Evolutionary conservation across 441 rosid species (phyloP), one percentile per base, ranked within the genome.

Genomic region (Brassica hybrid): DNA sequence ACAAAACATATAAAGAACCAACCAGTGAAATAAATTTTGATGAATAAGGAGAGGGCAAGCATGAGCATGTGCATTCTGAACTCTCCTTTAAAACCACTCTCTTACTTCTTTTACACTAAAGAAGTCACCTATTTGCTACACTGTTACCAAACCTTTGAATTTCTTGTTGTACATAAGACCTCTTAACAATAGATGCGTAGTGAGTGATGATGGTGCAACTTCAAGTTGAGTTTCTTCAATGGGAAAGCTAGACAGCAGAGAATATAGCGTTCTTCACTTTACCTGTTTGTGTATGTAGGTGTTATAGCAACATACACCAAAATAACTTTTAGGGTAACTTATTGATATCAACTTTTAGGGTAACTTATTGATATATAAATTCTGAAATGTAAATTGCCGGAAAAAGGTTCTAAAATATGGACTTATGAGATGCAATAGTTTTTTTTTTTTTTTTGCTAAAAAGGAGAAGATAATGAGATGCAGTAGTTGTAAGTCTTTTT

Each of bases 21-120:
- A 62, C 59, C 69, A 67, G 66, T n/a, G n/a, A n/a, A n/a, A n/a
- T n/a, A n/a, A n/a, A n/a, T n/a, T n/a, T n/a, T n/a, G n/a, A 68
- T 61, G 66, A 73, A 34, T 78, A 50, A 67, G n/a, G n/a, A n/a
- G n/a, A n/a, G n/a, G n/a, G n/a, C 52, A 61, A 64, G 68, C 69
- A 69, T 76, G 41, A 17, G 73, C 82, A 79, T 70, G 82, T 79
- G 79, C 65, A 34, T 13, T 71, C 76, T 80, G 79, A 70, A 32
- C 65, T 75, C 65, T 16, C 18, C 65, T 69, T 74, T 69, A 62
- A 56, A 63, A 13, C 68, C 45, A 52, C 7, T 67, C 14, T 36
- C 13, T 50, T 52, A 79, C 61, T 69, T 79, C 57, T 74, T 74
- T 79, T 71, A 75, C 83, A 75, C 79, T 48, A 80, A 75, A 80